Evolutionary conservation across 73 alveolate species (phyloP), one percentile per base, ranked within the genome.

Genomic region (Vitrella brassicaformis): DNA sequence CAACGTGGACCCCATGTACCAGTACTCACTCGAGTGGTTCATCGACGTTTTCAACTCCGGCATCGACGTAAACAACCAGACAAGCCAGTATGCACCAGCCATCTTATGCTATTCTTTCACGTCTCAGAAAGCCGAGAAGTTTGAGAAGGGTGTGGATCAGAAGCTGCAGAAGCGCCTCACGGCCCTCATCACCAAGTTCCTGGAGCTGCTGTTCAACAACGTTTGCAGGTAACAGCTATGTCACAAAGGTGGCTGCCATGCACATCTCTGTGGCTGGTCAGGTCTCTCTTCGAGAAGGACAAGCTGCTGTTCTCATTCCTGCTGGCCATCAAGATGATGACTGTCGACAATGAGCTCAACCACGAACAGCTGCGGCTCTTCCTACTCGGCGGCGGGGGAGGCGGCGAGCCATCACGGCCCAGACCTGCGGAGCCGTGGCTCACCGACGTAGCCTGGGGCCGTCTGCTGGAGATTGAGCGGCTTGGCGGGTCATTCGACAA

Each of bases 271-370:
- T 91, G 92, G 85, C 98, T 96, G 4, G 93, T 98, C 84, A 89
- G 96, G 79, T 88, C 97, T 26, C 90, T 96, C 70, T 96, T 96
- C 70, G 99, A 96, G 75, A 96, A 96, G 76, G 99, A 96, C 82
- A 96, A 96, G 77, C 88, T 94, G 46, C 88, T 96, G 80, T 93
- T 96, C 76, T 88, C 97, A 72, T 90, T 96, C 86, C 84, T 95
- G 67, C 87, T 96, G 30, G 88, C 96, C 29, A 90, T 90, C 70
- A 91, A 93, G 86, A 88, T 93, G 14, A 82, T 85, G 68, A 89
- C 75, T 29, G 89, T 28, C 32, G 64, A 75, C 18, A n/a, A n/a
- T n/a, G 77, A 66, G 67, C 65, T 75, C 14, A 45, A 75, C 31
- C 81, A 74, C 29, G 64, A 81, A 10, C 82, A 85, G 69, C 85